These are phyloP conservation scores for Magnolia kwangsiensis DNA, from an alignment of 164 flowering plant species.

Conservation along the genomic window DNA sequence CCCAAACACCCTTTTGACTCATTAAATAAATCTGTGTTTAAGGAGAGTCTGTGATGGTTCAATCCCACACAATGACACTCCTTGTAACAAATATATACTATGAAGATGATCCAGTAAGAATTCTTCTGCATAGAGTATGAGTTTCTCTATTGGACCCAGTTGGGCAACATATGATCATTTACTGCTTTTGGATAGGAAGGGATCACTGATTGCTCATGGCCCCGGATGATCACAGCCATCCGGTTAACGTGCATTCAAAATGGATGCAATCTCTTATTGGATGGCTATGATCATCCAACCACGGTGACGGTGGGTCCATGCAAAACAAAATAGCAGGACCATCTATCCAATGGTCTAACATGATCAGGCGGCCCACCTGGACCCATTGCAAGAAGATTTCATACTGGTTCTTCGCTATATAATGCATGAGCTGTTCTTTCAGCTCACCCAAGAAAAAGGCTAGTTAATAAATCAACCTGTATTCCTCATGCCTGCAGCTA, in stretches of 20 bases:
- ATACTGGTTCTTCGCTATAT: neutral
- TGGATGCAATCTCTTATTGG: neutral
- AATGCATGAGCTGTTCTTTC: neutral
- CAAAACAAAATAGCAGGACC: neutral
- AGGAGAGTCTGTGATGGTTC: neutral
- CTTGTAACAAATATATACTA: neutral
- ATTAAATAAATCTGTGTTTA: neutral
- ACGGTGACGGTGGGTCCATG: neutral
- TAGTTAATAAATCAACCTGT: slow-evolving; percentile 51
- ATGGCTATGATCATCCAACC: neutral
- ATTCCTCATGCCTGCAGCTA: slow-evolving; percentile 98
- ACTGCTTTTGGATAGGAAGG: too few species aligned
- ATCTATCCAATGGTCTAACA: neutral
- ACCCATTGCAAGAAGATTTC: neutral
- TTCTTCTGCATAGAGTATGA: neutral
- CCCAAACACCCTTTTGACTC: neutral
- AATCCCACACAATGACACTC: neutral
- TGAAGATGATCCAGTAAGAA: neutral
- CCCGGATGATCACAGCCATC: too few species aligned
- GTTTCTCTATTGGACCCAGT: too few species aligned
- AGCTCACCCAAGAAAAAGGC: neutral
- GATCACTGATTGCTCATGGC: too few species aligned
- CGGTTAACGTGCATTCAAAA: neutral
- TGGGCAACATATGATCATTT: too few species aligned
- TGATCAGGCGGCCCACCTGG: neutral